These are phyloP conservation scores for Aspergillus baeticus DNA, from an alignment of 495 filamentous ascomycete species.

Conservation along the genomic window DNA sequence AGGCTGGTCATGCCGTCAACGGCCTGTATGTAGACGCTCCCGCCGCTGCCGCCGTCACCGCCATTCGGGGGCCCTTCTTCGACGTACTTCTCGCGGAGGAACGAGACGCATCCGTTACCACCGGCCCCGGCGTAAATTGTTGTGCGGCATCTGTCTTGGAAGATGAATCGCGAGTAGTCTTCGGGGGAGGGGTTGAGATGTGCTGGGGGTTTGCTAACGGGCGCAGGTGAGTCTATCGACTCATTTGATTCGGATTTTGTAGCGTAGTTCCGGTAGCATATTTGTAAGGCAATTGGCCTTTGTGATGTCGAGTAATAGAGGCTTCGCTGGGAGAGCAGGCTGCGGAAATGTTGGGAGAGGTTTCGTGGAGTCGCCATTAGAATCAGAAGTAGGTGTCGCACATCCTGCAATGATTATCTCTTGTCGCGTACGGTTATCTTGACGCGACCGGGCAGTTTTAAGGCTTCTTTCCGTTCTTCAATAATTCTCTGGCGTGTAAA, in stretches of 20 bases:
- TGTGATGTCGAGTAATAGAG: conserved; percentile 28
- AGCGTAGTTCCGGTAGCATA: conserved; percentile 33
- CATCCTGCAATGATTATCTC: conserved; percentile 9
- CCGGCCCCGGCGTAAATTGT: conserved; percentile 74
- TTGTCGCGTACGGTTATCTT: not conserved
- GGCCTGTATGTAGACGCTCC: conserved; percentile 92
- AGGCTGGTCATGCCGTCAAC: conserved; percentile 85
- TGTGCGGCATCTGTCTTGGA: conserved; percentile 80
- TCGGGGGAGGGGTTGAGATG: conserved; percentile 76
- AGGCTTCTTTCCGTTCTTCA: too few relatives aligned
- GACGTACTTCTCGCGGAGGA: conserved; percentile 84
- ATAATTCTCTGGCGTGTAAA: too few relatives aligned
- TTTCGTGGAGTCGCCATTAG: conserved; percentile 29
- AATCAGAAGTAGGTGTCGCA: conserved; percentile 13
- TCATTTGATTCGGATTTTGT: conserved; percentile 24
- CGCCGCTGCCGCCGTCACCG: conserved; percentile 88
- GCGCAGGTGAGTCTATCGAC: conserved; percentile 3
- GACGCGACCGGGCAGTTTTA: too few relatives aligned
- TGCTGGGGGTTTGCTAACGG: conserved; percentile 29
- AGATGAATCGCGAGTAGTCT: conserved; percentile 78
- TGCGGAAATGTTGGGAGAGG: conserved; percentile 17
- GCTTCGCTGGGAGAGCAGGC: conserved; percentile 29
- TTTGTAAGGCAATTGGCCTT: conserved; percentile 21
- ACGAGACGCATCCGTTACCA: conserved; percentile 91
- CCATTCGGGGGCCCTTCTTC: conserved; percentile 92